Evolutionary conservation across 1,139 yeast genomes (phyloP).

Genomic region (Geotrichum cucujoidarum): DNA sequence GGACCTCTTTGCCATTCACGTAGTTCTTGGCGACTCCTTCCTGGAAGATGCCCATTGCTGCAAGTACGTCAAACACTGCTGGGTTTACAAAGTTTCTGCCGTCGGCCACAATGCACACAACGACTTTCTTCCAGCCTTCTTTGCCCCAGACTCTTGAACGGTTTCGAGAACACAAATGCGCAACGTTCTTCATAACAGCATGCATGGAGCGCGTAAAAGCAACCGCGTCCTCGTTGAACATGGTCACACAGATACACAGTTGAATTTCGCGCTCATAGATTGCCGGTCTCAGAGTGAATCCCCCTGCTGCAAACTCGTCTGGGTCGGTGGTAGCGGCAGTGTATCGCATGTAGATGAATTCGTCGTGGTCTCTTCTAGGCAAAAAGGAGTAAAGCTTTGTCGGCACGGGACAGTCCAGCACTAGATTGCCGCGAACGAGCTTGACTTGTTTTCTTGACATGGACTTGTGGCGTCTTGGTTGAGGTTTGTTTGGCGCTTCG

Average conservation of each 20-base stretch:
- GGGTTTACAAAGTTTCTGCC: constrained; percentile 85
- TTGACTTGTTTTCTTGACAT: constrained; percentile 58
- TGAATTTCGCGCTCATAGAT: constrained; percentile 86
- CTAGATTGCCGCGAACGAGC: constrained; percentile 71
- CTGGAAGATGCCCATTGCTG: constrained; percentile 94
- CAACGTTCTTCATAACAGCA: constrained; percentile 85
- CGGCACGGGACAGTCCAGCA: constrained; percentile 90
- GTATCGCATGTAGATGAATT: constrained; percentile 89
- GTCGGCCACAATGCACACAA: constrained; percentile 84
- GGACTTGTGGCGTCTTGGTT: constrained; percentile 56
- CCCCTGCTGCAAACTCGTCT: constrained; percentile 70
- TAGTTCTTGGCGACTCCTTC: constrained; percentile 93
- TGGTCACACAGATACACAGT: constrained; percentile 81
- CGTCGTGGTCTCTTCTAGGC: constrained; percentile 82
- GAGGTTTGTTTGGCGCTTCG: constrained; percentile 45
- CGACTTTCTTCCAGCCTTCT: constrained; percentile 93
- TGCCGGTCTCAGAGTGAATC: constrained; percentile 80
- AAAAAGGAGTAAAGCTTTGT: constrained; percentile 72
- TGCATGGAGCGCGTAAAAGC: constrained; percentile 89
- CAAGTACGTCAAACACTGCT: constrained; percentile 75
- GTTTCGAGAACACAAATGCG: constrained; percentile 75
- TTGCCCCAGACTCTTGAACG: constrained; percentile 89
- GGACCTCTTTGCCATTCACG: constrained; percentile 84
- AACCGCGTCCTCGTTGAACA: constrained; percentile 92
- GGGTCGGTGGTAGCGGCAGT: constrained; percentile 92